These are phyloP conservation scores for Sergeia podlipaevii DNA, from an alignment of 208 protist species.

Conservation along the genomic window DNA sequence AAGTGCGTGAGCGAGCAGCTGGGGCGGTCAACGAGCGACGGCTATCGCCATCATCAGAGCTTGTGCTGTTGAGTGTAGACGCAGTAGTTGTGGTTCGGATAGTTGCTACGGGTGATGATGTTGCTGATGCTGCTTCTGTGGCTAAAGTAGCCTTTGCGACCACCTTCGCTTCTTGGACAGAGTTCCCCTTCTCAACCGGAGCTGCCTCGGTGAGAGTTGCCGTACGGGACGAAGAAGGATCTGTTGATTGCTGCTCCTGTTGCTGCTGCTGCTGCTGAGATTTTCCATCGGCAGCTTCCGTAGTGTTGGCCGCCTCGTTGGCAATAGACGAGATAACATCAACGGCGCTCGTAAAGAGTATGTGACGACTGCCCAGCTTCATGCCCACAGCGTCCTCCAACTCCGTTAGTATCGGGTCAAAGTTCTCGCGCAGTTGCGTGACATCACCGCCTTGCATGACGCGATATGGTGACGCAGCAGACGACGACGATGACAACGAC, in stretches of 20 bases:
- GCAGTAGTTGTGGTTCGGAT: no score
- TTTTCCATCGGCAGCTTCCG: not conserved
- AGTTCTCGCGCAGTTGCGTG: slow-evolving; percentile 69
- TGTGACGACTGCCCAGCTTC: slow-evolving; percentile 80
- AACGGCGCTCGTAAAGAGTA: slow-evolving; percentile 71
- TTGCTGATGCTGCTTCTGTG: not conserved
- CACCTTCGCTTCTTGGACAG: not conserved
- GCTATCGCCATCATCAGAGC: no score
- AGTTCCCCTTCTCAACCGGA: not conserved
- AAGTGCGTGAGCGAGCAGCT: no score
- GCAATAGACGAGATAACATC: slow-evolving; percentile 33
- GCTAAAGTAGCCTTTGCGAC: not conserved
- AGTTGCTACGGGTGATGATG: not conserved
- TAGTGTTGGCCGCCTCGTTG: not conserved
- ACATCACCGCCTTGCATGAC: slow-evolving; percentile 78
- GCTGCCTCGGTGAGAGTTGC: no score
- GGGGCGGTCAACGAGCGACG: no score
- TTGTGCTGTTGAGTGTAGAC: no score
- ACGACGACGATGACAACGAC: not conserved
- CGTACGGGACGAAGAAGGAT: no score
- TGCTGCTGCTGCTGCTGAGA: slow-evolving; percentile 2
- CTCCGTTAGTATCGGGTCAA: slow-evolving; percentile 70
- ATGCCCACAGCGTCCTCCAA: slow-evolving; percentile 79
- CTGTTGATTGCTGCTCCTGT: not conserved
- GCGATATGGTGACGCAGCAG: not conserved